Evolutionary conservation across 139 green algal genomes (phyloP).

Genomic region (Tetraselmis striata): DNA sequence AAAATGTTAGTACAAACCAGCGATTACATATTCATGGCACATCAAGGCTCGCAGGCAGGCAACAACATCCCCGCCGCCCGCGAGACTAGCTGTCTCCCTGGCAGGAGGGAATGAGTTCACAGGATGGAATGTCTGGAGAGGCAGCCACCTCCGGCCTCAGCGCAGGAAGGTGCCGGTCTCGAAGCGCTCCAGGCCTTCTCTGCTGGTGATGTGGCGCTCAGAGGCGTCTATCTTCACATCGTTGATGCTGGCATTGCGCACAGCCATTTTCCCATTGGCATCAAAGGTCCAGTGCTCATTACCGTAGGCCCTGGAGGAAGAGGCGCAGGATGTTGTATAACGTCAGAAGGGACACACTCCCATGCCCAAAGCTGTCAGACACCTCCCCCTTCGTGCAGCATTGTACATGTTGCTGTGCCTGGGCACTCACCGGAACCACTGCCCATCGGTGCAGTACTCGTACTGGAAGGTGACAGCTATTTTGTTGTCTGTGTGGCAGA

Average conservation of each 20-base stretch:
- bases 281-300: conserved; percentile 53
- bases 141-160: too few species aligned
- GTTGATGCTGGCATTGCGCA: conserved; percentile 38
- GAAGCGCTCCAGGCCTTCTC: background rate
- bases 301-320: conserved; percentile 44
- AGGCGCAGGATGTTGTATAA: too few species aligned
- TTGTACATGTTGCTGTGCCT: conserved; percentile 16
- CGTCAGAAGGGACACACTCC: background rate
- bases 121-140: too few species aligned
- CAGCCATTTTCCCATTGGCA: conserved; percentile 27
- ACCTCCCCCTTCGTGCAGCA: too few species aligned
- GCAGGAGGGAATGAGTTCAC: too few species aligned
- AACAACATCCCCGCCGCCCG: too few species aligned
- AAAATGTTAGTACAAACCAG: too few species aligned
- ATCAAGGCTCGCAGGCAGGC: too few species aligned
- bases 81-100: too few species aligned
- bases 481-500: conserved; percentile 39
- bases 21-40: too few species aligned
- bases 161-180: background rate
- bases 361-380: background rate
- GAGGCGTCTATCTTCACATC: conserved; percentile 20
- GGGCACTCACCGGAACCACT: background rate
- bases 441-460: conserved; percentile 35
- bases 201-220: conserved; percentile 20
- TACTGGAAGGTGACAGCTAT: conserved; percentile 60